Percentiles rank a stretch among this genome's conserved stretches.
Conservation (phyloP, 1,284 basidiomycete species). For the Cutaneotrichosporon cutaneum region DNA sequence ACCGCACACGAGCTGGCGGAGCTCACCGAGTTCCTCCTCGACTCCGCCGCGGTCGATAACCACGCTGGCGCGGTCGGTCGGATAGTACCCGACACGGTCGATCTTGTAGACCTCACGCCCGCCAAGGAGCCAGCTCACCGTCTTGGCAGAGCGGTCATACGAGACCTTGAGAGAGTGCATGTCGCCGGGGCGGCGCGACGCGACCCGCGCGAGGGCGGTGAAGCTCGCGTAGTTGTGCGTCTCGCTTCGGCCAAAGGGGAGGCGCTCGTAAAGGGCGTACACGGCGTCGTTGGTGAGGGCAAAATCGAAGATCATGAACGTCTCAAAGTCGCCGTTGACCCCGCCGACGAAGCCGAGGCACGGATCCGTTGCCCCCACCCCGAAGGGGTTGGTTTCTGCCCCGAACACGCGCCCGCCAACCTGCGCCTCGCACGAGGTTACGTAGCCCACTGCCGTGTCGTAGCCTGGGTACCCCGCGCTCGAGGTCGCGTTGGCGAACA, state of each 20-base stretch:
- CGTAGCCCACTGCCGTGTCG: conserved; percentile 10
- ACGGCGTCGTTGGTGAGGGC: conserved; percentile 9
- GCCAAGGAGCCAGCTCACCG: conserved; percentile 7
- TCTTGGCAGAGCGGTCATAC: conserved; percentile 5
- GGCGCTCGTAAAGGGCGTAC: conserved; percentile 14
- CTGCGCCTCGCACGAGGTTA: not conserved
- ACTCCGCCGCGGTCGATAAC: conserved; percentile 13
- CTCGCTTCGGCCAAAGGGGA: conserved; percentile 7
- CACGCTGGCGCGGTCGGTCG: not conserved
- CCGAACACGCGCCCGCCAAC: conserved; percentile 3
- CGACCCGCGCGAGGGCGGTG: not conserved
- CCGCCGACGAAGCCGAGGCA: not conserved
- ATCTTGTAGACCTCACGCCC: conserved; percentile 2
- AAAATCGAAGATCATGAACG: conserved; percentile 16
- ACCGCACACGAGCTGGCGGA: conserved; percentile 13
- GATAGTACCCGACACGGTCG: conserved; percentile 6
- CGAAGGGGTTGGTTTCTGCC: not conserved
- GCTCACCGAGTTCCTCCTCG: conserved; percentile 6
- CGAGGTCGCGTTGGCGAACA: conserved; percentile 1
- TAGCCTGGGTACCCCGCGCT: conserved; percentile 9
- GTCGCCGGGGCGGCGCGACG: not conserved
- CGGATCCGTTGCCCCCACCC: not conserved
- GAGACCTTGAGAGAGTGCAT: conserved; percentile 3
- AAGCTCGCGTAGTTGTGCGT: conserved; percentile 8
- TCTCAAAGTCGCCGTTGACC: conserved; percentile 9